Evolutionary conservation across 331 rosid genomes (phyloP).

Genomic region (Phaseolus coccineus): DNA sequence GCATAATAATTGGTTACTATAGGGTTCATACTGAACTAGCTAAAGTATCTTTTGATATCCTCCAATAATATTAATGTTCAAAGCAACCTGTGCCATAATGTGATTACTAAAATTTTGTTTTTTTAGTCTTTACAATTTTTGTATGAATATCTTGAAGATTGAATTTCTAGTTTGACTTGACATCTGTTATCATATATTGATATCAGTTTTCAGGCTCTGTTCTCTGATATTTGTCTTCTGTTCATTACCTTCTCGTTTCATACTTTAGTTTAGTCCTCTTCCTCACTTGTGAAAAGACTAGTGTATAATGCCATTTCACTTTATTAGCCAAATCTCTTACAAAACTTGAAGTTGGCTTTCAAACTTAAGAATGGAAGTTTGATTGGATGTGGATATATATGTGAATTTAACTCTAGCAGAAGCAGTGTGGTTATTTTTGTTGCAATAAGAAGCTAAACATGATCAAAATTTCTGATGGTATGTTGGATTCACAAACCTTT

Average conservation of each 20-base stretch:
- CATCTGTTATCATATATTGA: slow-evolving; percentile 1
- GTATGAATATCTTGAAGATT: slow-evolving; percentile 15
- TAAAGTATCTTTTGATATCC: not conserved
- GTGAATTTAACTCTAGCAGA: not conserved
- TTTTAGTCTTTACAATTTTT: not conserved
- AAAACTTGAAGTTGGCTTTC: not conserved
- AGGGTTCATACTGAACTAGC: slow-evolving; percentile 16
- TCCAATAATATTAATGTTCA: not conserved
- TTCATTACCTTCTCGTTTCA: not conserved
- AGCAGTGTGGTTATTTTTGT: not conserved
- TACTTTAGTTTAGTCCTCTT: not conserved
- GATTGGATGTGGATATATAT: not conserved
- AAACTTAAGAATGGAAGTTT: not conserved
- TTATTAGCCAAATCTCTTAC: not conserved
- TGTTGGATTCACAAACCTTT: not conserved
- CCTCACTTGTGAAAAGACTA: not conserved
- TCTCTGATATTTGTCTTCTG: not conserved
- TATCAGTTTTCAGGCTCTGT: not conserved
- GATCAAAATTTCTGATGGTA: slow-evolving; percentile 3
- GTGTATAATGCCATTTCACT: not conserved
- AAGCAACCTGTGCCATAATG: not conserved
- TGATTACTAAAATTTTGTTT: not conserved
- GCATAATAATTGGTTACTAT: slow-evolving; percentile 8
- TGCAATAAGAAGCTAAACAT: not conserved
- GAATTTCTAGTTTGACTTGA: not conserved